Evolutionary conservation across 164 flowering plant species (phyloP).

Genomic region (Taxillus chinensis): DNA sequence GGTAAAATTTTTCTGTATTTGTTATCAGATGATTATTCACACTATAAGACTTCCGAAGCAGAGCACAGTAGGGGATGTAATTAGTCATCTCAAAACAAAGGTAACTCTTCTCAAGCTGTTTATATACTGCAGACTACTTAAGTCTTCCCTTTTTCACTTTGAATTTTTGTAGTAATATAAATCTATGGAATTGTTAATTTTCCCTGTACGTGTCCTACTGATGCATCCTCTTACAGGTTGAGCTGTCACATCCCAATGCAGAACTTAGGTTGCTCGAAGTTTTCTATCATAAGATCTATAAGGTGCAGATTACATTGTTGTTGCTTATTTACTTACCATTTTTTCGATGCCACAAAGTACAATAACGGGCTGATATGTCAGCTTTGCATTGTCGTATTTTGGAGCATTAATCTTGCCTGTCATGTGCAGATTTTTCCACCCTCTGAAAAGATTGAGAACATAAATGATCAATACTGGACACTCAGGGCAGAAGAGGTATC

Average conservation of each 20-base stretch:
- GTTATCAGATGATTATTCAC: slow-evolving; percentile 36
- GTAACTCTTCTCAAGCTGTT: slow-evolving; percentile 12
- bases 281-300: slow-evolving; percentile 58
- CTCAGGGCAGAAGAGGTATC: slow-evolving; percentile 75
- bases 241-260: slow-evolving; percentile 48
- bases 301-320: slow-evolving; percentile 20
- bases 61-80: slow-evolving; percentile 54
- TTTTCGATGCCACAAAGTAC: too few species aligned
- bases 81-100: slow-evolving; percentile 42
- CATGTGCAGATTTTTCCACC: slow-evolving; percentile 60
- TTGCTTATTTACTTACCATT: too few species aligned
- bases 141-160: background rate
- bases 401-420: background rate
- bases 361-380: slow-evolving; percentile 10
- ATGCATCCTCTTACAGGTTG: slow-evolving; percentile 29
- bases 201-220: background rate
- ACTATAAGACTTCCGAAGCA: slow-evolving; percentile 47
- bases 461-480: slow-evolving; percentile 90
- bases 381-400: background rate
- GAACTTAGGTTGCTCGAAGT: slow-evolving; percentile 62
- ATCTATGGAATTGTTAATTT: background rate
- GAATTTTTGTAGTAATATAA: background rate
- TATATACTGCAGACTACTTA: background rate
- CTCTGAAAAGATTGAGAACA: slow-evolving; percentile 70
- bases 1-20: background rate